phyloP scores from a whole-genome alignment of 1,284 basidiomycete species.

The Phlebopus sp. region DNA sequence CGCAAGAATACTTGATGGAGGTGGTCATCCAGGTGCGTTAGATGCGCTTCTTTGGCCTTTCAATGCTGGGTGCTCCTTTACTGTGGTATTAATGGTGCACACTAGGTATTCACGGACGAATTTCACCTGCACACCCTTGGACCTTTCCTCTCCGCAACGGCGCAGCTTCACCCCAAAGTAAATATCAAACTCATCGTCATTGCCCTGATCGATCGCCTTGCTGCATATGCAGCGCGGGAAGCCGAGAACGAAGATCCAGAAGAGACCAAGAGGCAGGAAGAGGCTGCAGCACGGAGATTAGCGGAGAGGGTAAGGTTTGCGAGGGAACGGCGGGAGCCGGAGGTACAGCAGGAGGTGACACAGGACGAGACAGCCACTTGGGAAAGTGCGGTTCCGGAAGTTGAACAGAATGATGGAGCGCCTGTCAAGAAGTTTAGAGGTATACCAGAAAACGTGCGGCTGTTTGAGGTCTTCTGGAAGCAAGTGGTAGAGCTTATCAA shows the following conservation, averaged over 20 bases:
- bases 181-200: conserved; percentile 98
- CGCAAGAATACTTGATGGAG: conserved; percentile 97
- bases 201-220: conserved; percentile 91
- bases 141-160: conserved; percentile 90
- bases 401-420: conserved; percentile 32
- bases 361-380: conserved; percentile 35
- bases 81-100: not conserved
- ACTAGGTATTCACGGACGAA: conserved; percentile 91
- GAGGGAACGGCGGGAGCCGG: conserved; percentile 41
- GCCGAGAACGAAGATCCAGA: conserved; percentile 92
- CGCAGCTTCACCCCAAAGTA: conserved; percentile 91
- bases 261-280: conserved; percentile 86
- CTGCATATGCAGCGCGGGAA: conserved; percentile 89
- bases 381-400: conserved; percentile 24
- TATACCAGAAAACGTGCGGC: conserved; percentile 85
- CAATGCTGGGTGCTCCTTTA: not conserved
- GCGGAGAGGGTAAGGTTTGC: conserved; percentile 79
- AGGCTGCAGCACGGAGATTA: conserved; percentile 81
- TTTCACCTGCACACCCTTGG: conserved; percentile 92
- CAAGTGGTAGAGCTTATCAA: conserved; percentile 97
- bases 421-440: conserved; percentile 82
- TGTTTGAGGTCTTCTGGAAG: conserved; percentile 98
- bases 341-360: conserved; percentile 2
- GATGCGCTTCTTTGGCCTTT: conserved; percentile 13
- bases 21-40: conserved; percentile 85